Base-by-base conservation (phyloP, 2,329 filamentous ascomycete genomes). In the Colletotrichum sp. region DNA sequence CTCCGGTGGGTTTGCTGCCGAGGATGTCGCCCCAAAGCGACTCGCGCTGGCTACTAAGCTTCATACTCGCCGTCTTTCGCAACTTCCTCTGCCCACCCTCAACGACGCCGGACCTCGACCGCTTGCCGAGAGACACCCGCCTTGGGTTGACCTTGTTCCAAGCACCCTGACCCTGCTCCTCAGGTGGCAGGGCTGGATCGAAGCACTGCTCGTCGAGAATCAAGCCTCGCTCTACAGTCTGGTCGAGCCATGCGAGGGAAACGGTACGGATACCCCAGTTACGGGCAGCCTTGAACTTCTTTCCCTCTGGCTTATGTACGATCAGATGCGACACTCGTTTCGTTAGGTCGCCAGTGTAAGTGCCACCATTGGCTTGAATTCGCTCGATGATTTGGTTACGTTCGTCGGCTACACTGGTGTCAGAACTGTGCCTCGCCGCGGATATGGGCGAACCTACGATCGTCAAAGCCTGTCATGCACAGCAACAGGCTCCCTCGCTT, bases 21-120 rank as follows among this genome's bases (percentile, higher is more conserved):
- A 97, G 90, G 75, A 99, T 98, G 80, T 98, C 95, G 7, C 94
- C 94, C 96, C 96, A 98, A n/a, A 98, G 90, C 32, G 92, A 93
- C 80, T 96, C 93, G 79, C 93, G 94, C 80, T 98, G 96, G 66
- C 90, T 94, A 74, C 90, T 93, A 36, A 98, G 87, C 82, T 95
- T 96, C 81, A 94, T 93, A 83, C 96, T 98, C 27, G 96, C 94
- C 8, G 95, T 96, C 80, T 96, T 94, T 79, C 97, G 92, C 78
- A 99, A 85, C 85, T 98, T 98, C 78, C 96, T 91, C 77, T 92
- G 91, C 6, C 94, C 92, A 11, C 90, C 89, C 55, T 92, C 90
- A 5, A 84, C 85, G 0, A 86, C 86, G 0, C 84, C 86, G 2
- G 91, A 90, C 75, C 93, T 88, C 34, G 86, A 81, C 78, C 93